Evolutionary conservation across 1,284 basidiomycete genomes (phyloP).

Genomic region (Stygiomarasmius scandens): DNA sequence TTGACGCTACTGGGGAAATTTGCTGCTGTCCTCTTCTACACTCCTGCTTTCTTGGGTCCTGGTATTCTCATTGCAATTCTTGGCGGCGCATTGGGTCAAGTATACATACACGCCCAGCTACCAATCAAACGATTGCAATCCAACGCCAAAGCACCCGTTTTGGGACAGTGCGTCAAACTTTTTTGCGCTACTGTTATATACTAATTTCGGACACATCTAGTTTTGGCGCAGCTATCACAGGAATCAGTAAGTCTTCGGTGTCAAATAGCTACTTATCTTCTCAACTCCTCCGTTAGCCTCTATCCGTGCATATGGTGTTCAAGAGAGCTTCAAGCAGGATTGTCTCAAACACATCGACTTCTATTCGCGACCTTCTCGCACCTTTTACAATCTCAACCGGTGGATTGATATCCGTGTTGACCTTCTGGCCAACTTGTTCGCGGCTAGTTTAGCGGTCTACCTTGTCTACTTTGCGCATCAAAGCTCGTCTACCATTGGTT

Average conservation of each 20-base stretch:
- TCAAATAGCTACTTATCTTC: neutral
- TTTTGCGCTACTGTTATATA: neutral
- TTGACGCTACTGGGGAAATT: slow-evolving; percentile 37
- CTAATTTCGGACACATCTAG: slow-evolving; percentile 16
- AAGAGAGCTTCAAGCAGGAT: slow-evolving; percentile 48
- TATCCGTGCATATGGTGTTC: slow-evolving; percentile 62
- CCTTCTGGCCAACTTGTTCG: slow-evolving; percentile 52
- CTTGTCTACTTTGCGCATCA: slow-evolving; percentile 48
- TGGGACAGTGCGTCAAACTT: slow-evolving; percentile 35
- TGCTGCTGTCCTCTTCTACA: slow-evolving; percentile 39
- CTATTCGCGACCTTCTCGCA: slow-evolving; percentile 47
- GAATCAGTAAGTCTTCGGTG: slow-evolving; percentile 50
- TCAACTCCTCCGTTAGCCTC: slow-evolving; percentile 42
- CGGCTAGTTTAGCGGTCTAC: slow-evolving; percentile 55
- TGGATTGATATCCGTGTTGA: slow-evolving; percentile 62
- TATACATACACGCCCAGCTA: slow-evolving; percentile 41
- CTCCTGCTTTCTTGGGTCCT: slow-evolving; percentile 26
- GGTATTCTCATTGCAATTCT: slow-evolving; percentile 35
- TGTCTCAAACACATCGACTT: slow-evolving; percentile 49
- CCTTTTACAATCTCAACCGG: slow-evolving; percentile 59
- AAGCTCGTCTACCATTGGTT: slow-evolving; percentile 51
- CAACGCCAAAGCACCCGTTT: slow-evolving; percentile 67
- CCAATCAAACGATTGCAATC: slow-evolving; percentile 58
- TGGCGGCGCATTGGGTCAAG: slow-evolving; percentile 42
- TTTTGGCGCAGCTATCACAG: slow-evolving; percentile 69